Evolutionary conservation across 2,329 filamentous ascomycete genomes (phyloP).

Genomic region (Daldinia sp.): DNA sequence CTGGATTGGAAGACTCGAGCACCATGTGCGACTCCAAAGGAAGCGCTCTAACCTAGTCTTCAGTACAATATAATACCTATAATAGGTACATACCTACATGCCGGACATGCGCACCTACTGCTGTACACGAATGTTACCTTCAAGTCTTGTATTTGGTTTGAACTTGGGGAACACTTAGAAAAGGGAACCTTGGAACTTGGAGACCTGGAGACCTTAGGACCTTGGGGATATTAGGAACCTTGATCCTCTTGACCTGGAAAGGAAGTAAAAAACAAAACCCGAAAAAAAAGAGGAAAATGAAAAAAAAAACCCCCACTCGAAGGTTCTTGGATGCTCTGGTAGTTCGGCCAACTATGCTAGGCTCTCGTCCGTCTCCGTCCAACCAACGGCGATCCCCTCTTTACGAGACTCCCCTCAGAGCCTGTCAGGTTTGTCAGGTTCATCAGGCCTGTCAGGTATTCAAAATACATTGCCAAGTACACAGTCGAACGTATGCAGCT

Average conservation of each 20-base stretch:
- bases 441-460: neutral
- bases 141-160: constrained; percentile 7
- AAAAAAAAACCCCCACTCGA: constrained; percentile 29
- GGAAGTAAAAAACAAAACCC: neutral
- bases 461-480: neutral
- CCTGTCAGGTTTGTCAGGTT: neutral
- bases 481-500: constrained; percentile 24
- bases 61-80: constrained; percentile 9
- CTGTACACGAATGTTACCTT: constrained; percentile 29
- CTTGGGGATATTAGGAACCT: neutral
- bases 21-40: constrained; percentile 26
- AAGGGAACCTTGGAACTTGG: neutral
- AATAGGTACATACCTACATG: constrained; percentile 34
- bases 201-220: neutral
- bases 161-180: neutral
- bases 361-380: constrained; percentile 6
- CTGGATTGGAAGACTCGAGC: constrained; percentile 18
- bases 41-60: constrained; percentile 8
- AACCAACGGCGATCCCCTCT: constrained; percentile 13
- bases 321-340: constrained; percentile 34
- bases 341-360: neutral
- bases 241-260: constrained; percentile 15
- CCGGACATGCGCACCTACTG: constrained; percentile 29
- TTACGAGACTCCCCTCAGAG: constrained; percentile 20
- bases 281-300: constrained; percentile 7